These are phyloP conservation scores for Dispira simplex DNA, from an alignment of 192 early-diverging fungal species.

Conservation along the genomic window DNA sequence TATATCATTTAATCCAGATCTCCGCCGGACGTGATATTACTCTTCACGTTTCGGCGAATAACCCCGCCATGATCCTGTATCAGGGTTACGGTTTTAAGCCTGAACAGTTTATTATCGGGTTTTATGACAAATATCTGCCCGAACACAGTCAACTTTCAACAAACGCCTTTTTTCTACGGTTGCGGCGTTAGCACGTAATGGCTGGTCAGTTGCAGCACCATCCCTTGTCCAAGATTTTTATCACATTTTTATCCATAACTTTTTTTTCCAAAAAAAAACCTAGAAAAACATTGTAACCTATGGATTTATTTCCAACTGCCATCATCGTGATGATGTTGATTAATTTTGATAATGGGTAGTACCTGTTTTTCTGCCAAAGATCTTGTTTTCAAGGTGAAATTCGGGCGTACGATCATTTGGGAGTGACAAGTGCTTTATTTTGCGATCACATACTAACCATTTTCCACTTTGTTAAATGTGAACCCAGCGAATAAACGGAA, in stretches of 20 bases:
- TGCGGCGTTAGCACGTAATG: slow-evolving; percentile 39
- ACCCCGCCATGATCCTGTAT: slow-evolving; percentile 84
- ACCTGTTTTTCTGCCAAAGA: background rate
- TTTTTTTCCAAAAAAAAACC: background rate
- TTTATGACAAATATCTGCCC: slow-evolving; percentile 83
- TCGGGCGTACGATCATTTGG: too few relatives aligned
- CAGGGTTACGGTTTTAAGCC: slow-evolving; percentile 91
- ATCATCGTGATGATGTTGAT: background rate
- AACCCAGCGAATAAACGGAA: too few relatives aligned
- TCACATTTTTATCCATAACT: background rate
- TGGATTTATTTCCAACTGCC: background rate
- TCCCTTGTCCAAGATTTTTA: background rate
- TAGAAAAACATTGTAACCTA: background rate
- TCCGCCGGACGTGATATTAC: slow-evolving; percentile 65
- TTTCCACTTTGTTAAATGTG: too few relatives aligned
- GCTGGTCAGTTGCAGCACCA: background rate
- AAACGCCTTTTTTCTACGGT: slow-evolving; percentile 78
- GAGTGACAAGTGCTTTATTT: too few relatives aligned
- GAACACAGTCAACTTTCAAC: slow-evolving; percentile 50
- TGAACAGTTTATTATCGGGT: slow-evolving; percentile 77
- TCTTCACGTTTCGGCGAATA: slow-evolving; percentile 85
- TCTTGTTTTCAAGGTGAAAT: too few relatives aligned
- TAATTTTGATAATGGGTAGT: background rate
- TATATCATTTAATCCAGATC: slow-evolving; percentile 70
- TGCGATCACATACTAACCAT: too few relatives aligned